phyloP scores from a whole-genome alignment of 352 stramenopile genomes.

The Vaucheria bursata region DNA sequence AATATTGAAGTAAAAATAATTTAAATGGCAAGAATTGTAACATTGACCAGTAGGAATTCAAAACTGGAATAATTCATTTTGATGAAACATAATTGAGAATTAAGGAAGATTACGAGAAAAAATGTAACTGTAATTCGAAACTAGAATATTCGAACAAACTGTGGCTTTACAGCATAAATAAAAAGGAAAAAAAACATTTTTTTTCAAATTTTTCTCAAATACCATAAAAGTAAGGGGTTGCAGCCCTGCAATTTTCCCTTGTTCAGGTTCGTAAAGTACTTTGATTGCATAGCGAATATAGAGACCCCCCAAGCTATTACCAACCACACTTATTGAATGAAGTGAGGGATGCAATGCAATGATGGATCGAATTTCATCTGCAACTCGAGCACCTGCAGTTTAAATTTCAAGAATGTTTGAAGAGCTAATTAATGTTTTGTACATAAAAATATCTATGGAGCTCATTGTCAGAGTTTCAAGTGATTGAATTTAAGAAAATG shows the following conservation, averaged over 20 bases:
- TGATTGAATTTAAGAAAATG: background rate
- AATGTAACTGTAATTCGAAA: too few species aligned
- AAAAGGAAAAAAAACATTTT: too few species aligned
- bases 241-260: background rate
- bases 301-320: conserved; percentile 41
- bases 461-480: background rate
- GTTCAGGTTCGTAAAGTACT: conserved; percentile 18
- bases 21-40: too few species aligned
- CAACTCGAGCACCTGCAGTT: background rate
- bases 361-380: conserved; percentile 5
- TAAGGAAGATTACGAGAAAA: too few species aligned
- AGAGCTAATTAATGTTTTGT: background rate
- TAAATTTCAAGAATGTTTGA: background rate
- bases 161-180: too few species aligned
- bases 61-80: too few species aligned
- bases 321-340: conserved; percentile 34
- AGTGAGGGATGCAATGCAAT: conserved; percentile 19
- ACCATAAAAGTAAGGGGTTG: background rate
- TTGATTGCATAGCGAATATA: conserved; percentile 38
- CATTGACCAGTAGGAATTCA: too few species aligned
- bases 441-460: background rate
- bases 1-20: too few species aligned
- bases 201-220: too few species aligned
- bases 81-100: too few species aligned
- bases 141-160: too few species aligned